Evolutionary conservation across 306 rosid species (phyloP), one percentile per base, ranked within the genome.

Genomic region (Cicer pinnatifidum): DNA sequence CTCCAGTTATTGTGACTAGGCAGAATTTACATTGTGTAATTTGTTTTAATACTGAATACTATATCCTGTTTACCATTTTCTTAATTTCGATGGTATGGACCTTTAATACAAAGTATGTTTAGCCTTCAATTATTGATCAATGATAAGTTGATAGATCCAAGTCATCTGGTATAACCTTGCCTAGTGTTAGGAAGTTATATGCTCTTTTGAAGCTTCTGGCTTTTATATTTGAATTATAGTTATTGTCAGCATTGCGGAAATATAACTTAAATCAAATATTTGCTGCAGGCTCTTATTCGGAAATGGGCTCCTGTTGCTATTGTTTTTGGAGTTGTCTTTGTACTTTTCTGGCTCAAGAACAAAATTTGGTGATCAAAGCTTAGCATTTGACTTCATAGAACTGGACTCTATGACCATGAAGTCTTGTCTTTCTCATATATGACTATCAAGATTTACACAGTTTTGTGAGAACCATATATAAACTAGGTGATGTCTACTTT

Each of bases 261-360:
- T 72, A 76, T 76, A 73, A 84, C 69, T 75, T 2, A 81, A 80
- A 70, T 71, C 9, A 28, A 68, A 46, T 73, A 46, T 75, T 82
- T 38, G 60, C 44, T 84, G 80, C 73, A 94, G 98, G 98, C 97
- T 62, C 79, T 94, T 64, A 91, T 94, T 74, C 89, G 90, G 54
- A 94, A 94, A 88, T 88, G 94, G 94, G 98, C 97, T 1, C 98
- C 98, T n/a, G 94, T 91, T 80, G 94, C 98, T 51, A 89, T 94
- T 75, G 99, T 95, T 65, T 81, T 95, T 6, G 99, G 99, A 87
- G 96, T 95, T 68, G 99, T 95, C 78, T 87, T 91, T 85, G 84
- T 95, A n/a, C 93, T 95, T 69, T 91, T 90, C 90, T 95, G 99
- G 97, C 77, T 95, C 66, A 94, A 94, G 81, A 85, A 85, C 57